Base-by-base conservation (phyloP, 2,329 filamentous ascomycete species). In the Pyricularia pennisetigena region DNA sequence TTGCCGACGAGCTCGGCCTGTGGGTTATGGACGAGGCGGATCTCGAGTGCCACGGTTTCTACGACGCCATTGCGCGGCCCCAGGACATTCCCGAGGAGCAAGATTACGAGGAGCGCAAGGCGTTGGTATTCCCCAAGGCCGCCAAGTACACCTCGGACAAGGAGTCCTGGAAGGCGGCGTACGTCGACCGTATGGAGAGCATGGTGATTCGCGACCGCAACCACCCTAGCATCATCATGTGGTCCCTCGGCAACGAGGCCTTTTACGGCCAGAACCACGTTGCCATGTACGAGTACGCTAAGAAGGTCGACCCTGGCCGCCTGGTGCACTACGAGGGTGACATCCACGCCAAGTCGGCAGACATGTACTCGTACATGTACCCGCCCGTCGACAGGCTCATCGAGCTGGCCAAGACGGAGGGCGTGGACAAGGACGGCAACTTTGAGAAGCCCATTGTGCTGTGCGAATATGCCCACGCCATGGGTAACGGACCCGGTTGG, bases 401-500 rank as follows among this genome's bases (percentile, higher is more conserved):
- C 59, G 76, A 78, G 16, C 80, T 86, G 66, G 76, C 79, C 3
- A 71, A 78, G 28, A 80, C 79, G 3, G 79, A 80, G 24, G 81
- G 80, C 1, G 79, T 82, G 54, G 74, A 74, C 30, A 67, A 70
- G 28, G 78, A 82, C 65, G 82, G 81, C 64, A 77, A 76, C 16
- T 85, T 78, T 23, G 77, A 81, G 3, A 86, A 90, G 76, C 87
- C 87, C 0, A 77, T 90, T 1, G 78, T 90, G 1, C 80, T 86
- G 3, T 86, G 83, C 72, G 85, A 88, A 70, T 86, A 85, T 69
- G 83, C 76, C 0, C 84, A 86, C 72, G 88, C 90, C 1, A 92
- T 92, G 90, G 90, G 90, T 6, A 92, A 92, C 72, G 90, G 89
- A 0, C 90, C 90, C 0, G 90, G 90, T 1, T 85, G 85, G 41